A percentile compares a stretch with the other conserved stretches of the same genome.
These are phyloP conservation scores for grape (Vitis vinifera) DNA, from an alignment of 164 flowering plant genomes.

Conservation along the genomic window DNA sequence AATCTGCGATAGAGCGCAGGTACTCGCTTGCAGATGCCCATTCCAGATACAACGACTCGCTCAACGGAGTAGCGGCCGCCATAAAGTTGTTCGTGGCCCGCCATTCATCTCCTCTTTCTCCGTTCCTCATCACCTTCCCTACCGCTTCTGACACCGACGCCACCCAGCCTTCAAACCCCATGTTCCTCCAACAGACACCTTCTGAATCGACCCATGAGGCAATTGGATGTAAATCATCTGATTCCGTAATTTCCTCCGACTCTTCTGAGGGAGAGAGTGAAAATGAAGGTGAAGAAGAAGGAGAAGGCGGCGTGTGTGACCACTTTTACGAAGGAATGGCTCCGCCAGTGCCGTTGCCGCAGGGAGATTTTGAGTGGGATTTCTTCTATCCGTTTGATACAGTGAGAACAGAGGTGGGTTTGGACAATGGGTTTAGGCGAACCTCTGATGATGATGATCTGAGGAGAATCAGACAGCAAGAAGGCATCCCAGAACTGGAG, in stretches of 20 bases:
- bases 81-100: conserved; percentile 44
- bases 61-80: conserved; percentile 47
- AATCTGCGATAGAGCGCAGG: conserved; percentile 41
- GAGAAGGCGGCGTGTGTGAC: conserved; percentile 15
- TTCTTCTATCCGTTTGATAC: conserved; percentile 24
- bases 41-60: conserved; percentile 43
- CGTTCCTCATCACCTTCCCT: conserved; percentile 36
- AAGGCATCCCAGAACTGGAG: conserved; percentile 26
- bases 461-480: conserved; percentile 16
- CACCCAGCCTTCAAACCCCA: conserved; percentile 9
- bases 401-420: conserved; percentile 3
- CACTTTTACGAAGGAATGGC: conserved; percentile 14
- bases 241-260: neutral
- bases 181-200: conserved; percentile 16
- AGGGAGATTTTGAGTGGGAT: conserved; percentile 25
- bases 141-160: conserved; percentile 1
- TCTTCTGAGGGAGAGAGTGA: neutral
- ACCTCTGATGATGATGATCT: conserved; percentile 13
- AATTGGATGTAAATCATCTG: neutral
- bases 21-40: conserved; percentile 51
- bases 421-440: conserved; percentile 5
- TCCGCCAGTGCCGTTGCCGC: conserved; percentile 3
- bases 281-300: conserved; percentile 20
- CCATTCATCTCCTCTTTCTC: conserved; percentile 44
- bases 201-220: conserved; percentile 6